phyloP scores from a whole-genome alignment of 2,329 filamentous ascomycete species.

The Dactylella cylindrospora region DNA sequence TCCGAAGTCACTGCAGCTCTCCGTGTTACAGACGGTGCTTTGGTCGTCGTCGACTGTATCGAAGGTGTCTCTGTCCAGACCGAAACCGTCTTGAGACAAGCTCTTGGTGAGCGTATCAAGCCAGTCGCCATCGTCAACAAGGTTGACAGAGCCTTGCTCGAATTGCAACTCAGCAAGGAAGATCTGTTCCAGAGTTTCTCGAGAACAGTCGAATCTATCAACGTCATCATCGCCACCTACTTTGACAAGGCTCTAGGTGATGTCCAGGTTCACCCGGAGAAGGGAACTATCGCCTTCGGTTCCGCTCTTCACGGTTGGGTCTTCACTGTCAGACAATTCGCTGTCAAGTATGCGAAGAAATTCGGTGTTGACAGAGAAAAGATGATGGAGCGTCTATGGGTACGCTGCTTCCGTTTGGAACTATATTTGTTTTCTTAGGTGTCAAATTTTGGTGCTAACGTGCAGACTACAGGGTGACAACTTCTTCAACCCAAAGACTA shows the following conservation, averaged over 20 bases:
- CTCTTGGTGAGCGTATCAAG: constrained; percentile 99
- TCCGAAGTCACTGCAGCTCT: constrained; percentile 99
- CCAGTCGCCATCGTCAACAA: constrained; percentile 99
- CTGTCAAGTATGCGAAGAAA: constrained; percentile 95
- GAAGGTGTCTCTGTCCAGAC: constrained; percentile 99
- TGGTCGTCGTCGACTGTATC: constrained; percentile 99
- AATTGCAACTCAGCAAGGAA: constrained; percentile 98
- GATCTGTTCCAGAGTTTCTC: constrained; percentile 99
- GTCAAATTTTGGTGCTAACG: background rate
- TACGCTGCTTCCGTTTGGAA: constrained; percentile 52
- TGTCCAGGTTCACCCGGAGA: constrained; percentile 96
- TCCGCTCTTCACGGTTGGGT: constrained; percentile 99
- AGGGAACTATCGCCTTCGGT: constrained; percentile 97
- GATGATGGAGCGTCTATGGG: constrained; percentile 99
- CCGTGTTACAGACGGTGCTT: constrained; percentile 98
- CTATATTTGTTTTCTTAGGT: constrained; percentile 51
- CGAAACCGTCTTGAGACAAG: constrained; percentile 98
- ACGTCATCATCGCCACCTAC: constrained; percentile 99
- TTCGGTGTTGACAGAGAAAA: constrained; percentile 99
- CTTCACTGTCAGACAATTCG: constrained; percentile 98
- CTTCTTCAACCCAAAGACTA: constrained; percentile 99
- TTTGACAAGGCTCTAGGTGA: constrained; percentile 95
- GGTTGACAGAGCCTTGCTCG: constrained; percentile 98
- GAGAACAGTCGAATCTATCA: constrained; percentile 98
- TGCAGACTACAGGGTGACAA: constrained; percentile 71